These are phyloP conservation scores for Secale cereale DNA, from an alignment of 176 grass and related monocot genomes.

Conservation along the genomic window DNA sequence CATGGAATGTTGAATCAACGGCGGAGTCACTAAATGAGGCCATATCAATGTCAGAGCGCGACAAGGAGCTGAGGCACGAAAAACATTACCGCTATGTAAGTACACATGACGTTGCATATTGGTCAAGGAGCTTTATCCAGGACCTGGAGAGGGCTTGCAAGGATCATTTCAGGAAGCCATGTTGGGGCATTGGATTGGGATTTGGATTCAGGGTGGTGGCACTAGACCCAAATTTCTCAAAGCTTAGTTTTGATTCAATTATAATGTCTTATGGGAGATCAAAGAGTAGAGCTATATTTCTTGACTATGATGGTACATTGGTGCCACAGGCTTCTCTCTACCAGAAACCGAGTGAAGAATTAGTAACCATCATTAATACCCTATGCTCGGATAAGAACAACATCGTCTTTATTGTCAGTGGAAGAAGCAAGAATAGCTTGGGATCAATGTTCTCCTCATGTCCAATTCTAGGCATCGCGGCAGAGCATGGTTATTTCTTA, in stretches of 20 bases:
- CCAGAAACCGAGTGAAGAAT: slow-evolving; percentile 53
- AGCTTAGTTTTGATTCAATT: slow-evolving; percentile 75
- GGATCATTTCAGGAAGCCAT: slow-evolving; percentile 81
- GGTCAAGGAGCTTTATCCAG: slow-evolving; percentile 73
- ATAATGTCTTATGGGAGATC: slow-evolving; percentile 64
- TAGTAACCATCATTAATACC: slow-evolving; percentile 63
- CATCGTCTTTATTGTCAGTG: slow-evolving; percentile 67
- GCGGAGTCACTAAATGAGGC: slow-evolving; percentile 75
- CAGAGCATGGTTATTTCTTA: slow-evolving; percentile 83
- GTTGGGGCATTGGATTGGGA: slow-evolving; percentile 86
- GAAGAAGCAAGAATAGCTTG: slow-evolving; percentile 52
- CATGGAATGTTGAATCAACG: slow-evolving; percentile 70
- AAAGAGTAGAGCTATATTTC: slow-evolving; percentile 65
- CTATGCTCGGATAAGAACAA: slow-evolving; percentile 65
- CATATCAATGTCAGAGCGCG: slow-evolving; percentile 52
- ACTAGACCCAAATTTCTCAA: slow-evolving; percentile 72
- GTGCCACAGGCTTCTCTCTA: slow-evolving; percentile 53
- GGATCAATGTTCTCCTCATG: slow-evolving; percentile 57
- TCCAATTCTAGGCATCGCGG: slow-evolving; percentile 67
- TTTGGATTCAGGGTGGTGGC: slow-evolving; percentile 94
- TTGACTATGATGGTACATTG: slow-evolving; percentile 92
- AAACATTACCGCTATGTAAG: slow-evolving; percentile 83
- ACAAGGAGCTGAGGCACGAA: slow-evolving; percentile 79
- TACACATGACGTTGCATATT: slow-evolving; percentile 77
- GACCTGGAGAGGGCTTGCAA: slow-evolving; percentile 80